A percentile compares a stretch with the other conserved stretches of the same genome.
Conservation (phyloP, 148 eudicot species). For the Rhododendron kiyosumense region DNA sequence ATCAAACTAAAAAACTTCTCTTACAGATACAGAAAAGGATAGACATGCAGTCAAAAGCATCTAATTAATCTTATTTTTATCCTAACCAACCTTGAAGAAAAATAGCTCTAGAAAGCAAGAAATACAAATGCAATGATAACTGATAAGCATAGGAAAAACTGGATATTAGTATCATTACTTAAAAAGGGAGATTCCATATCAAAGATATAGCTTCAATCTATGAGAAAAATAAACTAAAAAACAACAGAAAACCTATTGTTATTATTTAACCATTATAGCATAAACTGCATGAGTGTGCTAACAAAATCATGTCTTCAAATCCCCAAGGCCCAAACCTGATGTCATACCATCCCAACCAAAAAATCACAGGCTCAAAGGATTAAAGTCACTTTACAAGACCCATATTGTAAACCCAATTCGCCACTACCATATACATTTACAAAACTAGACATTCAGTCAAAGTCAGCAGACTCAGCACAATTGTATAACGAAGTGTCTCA, state of each 20-base stretch:
- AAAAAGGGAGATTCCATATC: neutral
- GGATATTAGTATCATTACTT: neutral
- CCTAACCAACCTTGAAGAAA: neutral
- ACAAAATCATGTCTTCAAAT: neutral
- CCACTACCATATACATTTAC: neutral
- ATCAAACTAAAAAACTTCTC: neutral
- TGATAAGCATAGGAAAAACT: neutral
- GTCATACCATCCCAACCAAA: neutral
- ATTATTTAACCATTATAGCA: neutral
- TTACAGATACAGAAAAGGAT: neutral
- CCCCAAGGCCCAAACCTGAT: neutral
- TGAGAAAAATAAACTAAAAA: neutral
- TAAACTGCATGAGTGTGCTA: neutral
- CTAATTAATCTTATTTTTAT: neutral
- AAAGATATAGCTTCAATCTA: neutral
- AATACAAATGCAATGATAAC: neutral
- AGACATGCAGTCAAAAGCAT: neutral
- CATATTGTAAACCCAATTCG: neutral
- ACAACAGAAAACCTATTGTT: neutral
- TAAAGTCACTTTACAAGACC: neutral
- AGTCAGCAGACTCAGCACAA: neutral
- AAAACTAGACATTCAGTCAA: neutral
- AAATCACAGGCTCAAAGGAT: neutral
- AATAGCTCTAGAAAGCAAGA: neutral
- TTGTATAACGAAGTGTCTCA: neutral